Evolutionary conservation across 345 rosid species (phyloP), one percentile per base, ranked within the genome.

Genomic region (Aquilaria sinensis): DNA sequence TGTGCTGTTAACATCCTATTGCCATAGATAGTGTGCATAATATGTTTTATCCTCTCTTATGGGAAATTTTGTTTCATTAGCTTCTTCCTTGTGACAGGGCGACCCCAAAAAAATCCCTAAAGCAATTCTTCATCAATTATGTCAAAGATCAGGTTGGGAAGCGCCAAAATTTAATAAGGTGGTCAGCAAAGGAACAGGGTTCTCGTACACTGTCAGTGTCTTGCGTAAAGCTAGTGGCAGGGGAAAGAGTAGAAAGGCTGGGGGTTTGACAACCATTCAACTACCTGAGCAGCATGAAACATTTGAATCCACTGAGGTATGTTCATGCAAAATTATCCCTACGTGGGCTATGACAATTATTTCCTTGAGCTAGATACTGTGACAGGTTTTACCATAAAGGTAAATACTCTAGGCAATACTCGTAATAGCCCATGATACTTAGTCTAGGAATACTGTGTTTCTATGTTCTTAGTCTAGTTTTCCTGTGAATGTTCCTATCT

Each of bases 111-210:
- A 77, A 72, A 81, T 80, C 57, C 96, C 96, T 2, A 92, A 89
- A 73, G 96, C 96, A 62, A 76, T 87, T 71, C 90, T 92, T 62
- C 98, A 92, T 75, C 93, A 87, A 58, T 67, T 92, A 68, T 92
- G 98, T 78, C 96, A 89, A 79, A 80, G 81, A 67, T 85, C 88
- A 67, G 91, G 91, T 66, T 92, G 96, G 96, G 90, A 85, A 66
- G 96, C 98, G 60, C 98, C 98, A 12, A 92, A 89, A 69, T 92
- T 92, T 63, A 80, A 80, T 64, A 92, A 89, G 75, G 57, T 85
- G 49, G 66, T 60, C 23, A 75, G 65, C 49, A 84, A 78, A 78
- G 85, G 67, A 68, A 74, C 67, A 46, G 61, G 64, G 37, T 73
- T 82, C 72, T 75, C 73, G 12, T 92, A 92, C 74, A 55, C 83